These are phyloP conservation scores for Iberis pinnata DNA, from an alignment of 345 rosid species.

Conservation along the genomic window DNA sequence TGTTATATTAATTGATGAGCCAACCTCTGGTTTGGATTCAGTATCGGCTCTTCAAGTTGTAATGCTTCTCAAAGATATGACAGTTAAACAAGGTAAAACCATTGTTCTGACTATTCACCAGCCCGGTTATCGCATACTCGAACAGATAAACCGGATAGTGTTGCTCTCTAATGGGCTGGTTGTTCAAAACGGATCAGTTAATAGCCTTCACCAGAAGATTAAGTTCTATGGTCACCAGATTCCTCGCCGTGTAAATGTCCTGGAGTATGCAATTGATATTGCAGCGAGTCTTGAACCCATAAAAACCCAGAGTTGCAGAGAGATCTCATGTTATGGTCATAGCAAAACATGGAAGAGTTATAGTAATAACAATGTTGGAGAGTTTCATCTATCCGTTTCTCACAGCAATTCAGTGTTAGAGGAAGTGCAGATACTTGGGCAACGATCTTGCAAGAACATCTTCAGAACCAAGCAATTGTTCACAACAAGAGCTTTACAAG, in stretches of 20 bases:
- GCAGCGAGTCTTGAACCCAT: constrained; percentile 37
- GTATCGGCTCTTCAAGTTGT: constrained; percentile 74
- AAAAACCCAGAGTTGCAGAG: constrained; percentile 20
- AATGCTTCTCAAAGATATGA: constrained; percentile 60
- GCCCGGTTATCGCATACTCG: constrained; percentile 81
- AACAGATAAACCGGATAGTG: constrained; percentile 55
- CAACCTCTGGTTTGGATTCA: constrained; percentile 93
- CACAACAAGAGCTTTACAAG: constrained; percentile 62
- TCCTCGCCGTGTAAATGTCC: constrained; percentile 65
- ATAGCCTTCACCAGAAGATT: constrained; percentile 52
- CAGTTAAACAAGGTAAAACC: constrained; percentile 66
- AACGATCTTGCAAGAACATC: constrained; percentile 71
- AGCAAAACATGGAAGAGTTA: constrained; percentile 28
- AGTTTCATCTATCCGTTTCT: constrained; percentile 28
- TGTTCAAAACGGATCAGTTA: constrained; percentile 54
- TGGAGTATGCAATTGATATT: constrained; percentile 78
- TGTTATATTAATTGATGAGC: constrained; percentile 82
- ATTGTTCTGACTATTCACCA: constrained; percentile 78
- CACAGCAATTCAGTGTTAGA: constrained; percentile 41
- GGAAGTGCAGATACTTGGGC: constrained; percentile 60
- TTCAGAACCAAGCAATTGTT: constrained; percentile 80
- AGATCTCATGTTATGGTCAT: constrained; percentile 19
- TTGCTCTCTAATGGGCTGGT: constrained; percentile 62
- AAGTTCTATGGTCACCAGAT: constrained; percentile 45
- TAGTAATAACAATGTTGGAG: constrained; percentile 16